A percentile compares a stretch with the other conserved stretches of the same genome.
Conservation (phyloP, 345 rosid species). For the Ailanthus altissimus region DNA sequence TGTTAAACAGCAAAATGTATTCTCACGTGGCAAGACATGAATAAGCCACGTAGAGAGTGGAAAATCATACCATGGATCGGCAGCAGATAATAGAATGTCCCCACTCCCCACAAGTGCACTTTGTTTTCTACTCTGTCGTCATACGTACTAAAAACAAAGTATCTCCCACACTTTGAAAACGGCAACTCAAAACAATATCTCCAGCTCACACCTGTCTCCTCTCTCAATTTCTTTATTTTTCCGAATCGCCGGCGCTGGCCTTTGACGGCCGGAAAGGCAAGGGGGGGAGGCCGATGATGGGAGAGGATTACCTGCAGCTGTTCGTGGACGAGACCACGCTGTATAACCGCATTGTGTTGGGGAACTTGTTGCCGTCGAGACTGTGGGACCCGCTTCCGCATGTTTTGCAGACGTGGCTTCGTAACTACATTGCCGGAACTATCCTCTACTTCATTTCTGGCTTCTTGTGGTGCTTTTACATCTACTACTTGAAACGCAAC, state of each 20-base stretch:
- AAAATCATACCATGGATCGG: too few relatives aligned
- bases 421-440: conserved; percentile 79
- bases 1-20: too few relatives aligned
- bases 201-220: conserved; percentile 2
- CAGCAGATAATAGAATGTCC: too few relatives aligned
- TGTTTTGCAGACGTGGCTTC: conserved; percentile 80
- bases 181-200: neutral
- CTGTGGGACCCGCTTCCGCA: conserved; percentile 72
- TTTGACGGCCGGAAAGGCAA: neutral
- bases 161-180: neutral
- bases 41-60: too few relatives aligned
- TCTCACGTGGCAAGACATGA: too few relatives aligned
- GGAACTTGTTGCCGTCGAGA: conserved; percentile 52
- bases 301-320: conserved; percentile 41
- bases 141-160: neutral
- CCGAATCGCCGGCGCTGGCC: neutral
- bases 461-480: conserved; percentile 85
- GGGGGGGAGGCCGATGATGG: conserved; percentile 20
- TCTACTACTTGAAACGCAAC: conserved; percentile 77
- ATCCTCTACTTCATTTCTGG: conserved; percentile 78
- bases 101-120: too few relatives aligned
- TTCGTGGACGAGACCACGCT: conserved; percentile 56
- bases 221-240: neutral
- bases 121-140: neutral
- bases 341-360: conserved; percentile 72